These are phyloP conservation scores for Plasmopara muralis DNA, from an alignment of 352 stramenopile species.

Conservation along the genomic window DNA sequence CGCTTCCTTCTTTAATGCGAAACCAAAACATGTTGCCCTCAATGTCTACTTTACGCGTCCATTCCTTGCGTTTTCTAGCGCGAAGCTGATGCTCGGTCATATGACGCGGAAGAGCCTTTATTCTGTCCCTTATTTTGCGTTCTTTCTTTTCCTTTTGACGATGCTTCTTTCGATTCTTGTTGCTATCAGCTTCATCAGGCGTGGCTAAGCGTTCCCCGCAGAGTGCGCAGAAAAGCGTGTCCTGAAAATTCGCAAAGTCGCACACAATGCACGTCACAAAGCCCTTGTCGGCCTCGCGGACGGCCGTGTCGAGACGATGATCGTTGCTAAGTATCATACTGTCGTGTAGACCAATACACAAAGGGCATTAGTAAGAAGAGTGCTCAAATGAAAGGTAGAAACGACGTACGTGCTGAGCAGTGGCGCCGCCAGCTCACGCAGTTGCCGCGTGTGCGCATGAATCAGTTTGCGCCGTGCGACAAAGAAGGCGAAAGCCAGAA, in stretches of 20 bases:
- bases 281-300: conserved; percentile 42
- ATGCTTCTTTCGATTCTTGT: conserved; percentile 11
- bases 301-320: conserved; percentile 47
- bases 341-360: background rate
- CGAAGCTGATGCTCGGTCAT: conserved; percentile 31
- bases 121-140: background rate
- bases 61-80: conserved; percentile 45
- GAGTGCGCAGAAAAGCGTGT: conserved; percentile 35
- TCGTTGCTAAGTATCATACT: conserved; percentile 18
- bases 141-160: too few species aligned
- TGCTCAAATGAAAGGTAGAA: background rate
- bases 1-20: conserved; percentile 18
- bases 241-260: conserved; percentile 59
- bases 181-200: background rate
- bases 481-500: conserved; percentile 44
- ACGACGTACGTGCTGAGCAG: conserved; percentile 42
- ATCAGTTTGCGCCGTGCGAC: conserved; percentile 40
- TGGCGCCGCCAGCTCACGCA: conserved; percentile 47
- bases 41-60: conserved; percentile 47
- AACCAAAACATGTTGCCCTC: conserved; percentile 57
- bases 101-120: conserved; percentile 5
- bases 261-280: conserved; percentile 39
- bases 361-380: conserved; percentile 7
- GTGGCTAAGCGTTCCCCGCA: conserved; percentile 34
- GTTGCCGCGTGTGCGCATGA: conserved; percentile 27